These are phyloP conservation scores for Xylaria digitata DNA, from an alignment of 2,329 filamentous ascomycete genomes.

Conservation along the genomic window DNA sequence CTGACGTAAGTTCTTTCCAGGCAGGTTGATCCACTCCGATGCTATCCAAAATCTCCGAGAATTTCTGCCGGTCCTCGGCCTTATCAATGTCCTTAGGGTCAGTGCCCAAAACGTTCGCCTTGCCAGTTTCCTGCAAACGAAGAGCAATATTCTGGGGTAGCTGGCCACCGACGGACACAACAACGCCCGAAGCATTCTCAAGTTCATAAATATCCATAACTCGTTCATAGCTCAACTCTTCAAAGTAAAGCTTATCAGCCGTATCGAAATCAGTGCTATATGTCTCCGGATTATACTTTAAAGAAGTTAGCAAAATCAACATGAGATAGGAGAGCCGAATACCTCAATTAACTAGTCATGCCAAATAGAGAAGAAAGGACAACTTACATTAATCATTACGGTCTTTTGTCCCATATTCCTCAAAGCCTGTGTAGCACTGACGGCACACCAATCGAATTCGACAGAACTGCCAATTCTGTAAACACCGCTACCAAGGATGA, in stretches of 20 bases:
- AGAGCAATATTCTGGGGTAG: constrained; percentile 98
- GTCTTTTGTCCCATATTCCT: constrained; percentile 94
- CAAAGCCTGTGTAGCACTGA: constrained; percentile 86
- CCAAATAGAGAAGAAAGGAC: not conserved
- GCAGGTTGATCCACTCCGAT: constrained; percentile 97
- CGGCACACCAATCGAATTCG: constrained; percentile 98
- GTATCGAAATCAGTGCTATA: constrained; percentile 86
- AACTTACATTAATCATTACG: constrained; percentile 88
- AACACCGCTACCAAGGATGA: constrained; percentile 93
- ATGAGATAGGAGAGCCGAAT: not conserved
- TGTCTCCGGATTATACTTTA: constrained; percentile 66
- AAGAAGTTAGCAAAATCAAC: constrained; percentile 20
- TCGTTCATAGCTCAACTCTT: constrained; percentile 95
- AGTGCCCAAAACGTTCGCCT: constrained; percentile 91
- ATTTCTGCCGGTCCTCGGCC: constrained; percentile 97
- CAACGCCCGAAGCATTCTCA: constrained; percentile 84
- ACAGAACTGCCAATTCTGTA: constrained; percentile 98
- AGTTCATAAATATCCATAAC: constrained; percentile 99
- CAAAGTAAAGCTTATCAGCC: constrained; percentile 94
- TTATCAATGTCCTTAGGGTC: constrained; percentile 96
- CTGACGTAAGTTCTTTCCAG: constrained; percentile 96
- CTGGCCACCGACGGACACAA: constrained; percentile 96
- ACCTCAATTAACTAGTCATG: not conserved
- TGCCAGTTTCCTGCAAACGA: constrained; percentile 88
- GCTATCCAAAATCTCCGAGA: constrained; percentile 95